These are phyloP conservation scores for Musa balbisiana DNA, from an alignment of 202 grass and related monocot species.

Conservation along the genomic window DNA sequence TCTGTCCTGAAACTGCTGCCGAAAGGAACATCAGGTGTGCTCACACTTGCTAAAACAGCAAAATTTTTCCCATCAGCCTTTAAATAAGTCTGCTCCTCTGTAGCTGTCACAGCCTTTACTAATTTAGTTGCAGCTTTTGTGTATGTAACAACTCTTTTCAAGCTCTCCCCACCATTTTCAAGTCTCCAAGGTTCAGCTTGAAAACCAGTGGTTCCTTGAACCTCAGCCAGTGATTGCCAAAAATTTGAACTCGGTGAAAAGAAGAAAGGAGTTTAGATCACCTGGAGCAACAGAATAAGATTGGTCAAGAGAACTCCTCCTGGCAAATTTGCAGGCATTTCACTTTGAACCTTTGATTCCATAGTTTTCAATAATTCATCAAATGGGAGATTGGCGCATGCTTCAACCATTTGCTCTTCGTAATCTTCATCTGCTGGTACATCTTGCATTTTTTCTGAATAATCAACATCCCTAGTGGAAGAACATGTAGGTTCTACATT, in stretches of 20 bases:
- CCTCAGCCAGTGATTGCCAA: conserved; percentile 55
- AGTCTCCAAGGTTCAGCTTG: conserved; percentile 64
- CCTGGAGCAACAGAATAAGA: conserved; percentile 52
- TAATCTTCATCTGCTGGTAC: conserved; percentile 5
- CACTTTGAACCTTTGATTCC: conserved; percentile 46
- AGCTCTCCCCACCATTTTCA: conserved; percentile 52
- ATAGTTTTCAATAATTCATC: conserved; percentile 78
- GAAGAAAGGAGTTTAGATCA: conserved; percentile 68
- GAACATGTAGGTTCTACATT: neutral
- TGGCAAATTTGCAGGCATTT: conserved; percentile 59
- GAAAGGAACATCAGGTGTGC: conserved; percentile 83
- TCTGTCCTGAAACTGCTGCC: conserved; percentile 73
- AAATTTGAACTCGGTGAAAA: conserved; percentile 81
- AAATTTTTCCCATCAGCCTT: conserved; percentile 63
- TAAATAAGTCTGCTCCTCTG: conserved; percentile 68
- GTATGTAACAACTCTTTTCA: conserved; percentile 73
- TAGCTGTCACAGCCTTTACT: conserved; percentile 82
- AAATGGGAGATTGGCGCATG: conserved; percentile 40
- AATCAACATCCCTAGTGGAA: conserved; percentile 1
- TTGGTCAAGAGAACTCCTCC: conserved; percentile 64
- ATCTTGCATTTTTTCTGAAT: conserved; percentile 1
- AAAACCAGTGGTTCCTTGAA: conserved; percentile 67
- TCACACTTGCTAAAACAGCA: conserved; percentile 51
- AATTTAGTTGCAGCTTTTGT: conserved; percentile 83
- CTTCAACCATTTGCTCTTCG: conserved; percentile 29